Percentiles rank a stretch among this genome's conserved stretches.
phyloP scores from a whole-genome alignment of 2,329 filamentous ascomycete genomes.

The Beauveria pseudobassiana region DNA sequence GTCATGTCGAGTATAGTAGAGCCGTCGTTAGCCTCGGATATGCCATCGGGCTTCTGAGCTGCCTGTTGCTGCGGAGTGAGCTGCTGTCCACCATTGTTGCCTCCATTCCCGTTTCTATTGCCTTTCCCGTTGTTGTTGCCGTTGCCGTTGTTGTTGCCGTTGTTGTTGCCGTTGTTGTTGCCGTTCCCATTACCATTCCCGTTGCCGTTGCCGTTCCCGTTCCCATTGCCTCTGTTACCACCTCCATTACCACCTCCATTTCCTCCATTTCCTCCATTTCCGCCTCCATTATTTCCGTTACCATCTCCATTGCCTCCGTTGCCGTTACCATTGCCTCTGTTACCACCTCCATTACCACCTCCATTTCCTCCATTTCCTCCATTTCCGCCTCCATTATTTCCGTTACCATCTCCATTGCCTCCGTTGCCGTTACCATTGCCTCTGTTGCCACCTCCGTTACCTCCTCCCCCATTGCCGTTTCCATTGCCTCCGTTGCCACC shows the following conservation, averaged over 20 bases:
- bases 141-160: neutral
- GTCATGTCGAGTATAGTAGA: slow-evolving; percentile 49
- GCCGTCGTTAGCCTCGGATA: slow-evolving; percentile 42
- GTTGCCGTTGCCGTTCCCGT: neutral
- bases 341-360: neutral
- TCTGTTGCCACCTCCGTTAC: too few species aligned
- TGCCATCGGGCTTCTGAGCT: neutral
- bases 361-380: neutral
- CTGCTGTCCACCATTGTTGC: neutral
- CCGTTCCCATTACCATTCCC: neutral
- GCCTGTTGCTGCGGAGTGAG: neutral
- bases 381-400: too few species aligned
- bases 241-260: neutral
- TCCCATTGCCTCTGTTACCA: neutral
- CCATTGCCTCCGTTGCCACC: too few species aligned
- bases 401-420: too few species aligned
- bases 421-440: too few species aligned
- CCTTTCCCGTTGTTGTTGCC: neutral
- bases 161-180: neutral
- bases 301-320: neutral
- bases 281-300: neutral
- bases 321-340: neutral
- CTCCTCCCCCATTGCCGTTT: too few species aligned
- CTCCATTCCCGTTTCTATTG: neutral
- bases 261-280: neutral